These are phyloP conservation scores for Raddia distichophylla DNA, from an alignment of 176 grass and related monocot species.

Conservation along the genomic window DNA sequence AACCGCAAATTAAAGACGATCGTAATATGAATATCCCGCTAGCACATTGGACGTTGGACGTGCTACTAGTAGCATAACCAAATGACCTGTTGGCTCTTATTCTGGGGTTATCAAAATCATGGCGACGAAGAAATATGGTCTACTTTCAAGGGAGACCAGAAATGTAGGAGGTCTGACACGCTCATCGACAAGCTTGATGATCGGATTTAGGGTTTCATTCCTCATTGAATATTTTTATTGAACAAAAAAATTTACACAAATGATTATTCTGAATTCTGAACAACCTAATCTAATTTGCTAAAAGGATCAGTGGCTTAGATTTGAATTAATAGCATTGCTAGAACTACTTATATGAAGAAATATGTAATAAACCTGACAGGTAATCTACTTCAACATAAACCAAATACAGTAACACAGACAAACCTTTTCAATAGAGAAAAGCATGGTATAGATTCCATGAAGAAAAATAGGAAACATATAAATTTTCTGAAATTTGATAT, in stretches of 20 bases:
- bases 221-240: conserved; percentile 2
- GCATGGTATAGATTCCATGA: not conserved
- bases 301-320: not conserved
- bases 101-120: too few relatives aligned
- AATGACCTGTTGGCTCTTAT: too few relatives aligned
- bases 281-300: not conserved
- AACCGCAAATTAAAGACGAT: too few relatives aligned
- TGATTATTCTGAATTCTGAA: not conserved
- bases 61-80: too few relatives aligned
- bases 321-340: not conserved
- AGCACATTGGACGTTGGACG: too few relatives aligned
- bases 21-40: too few relatives aligned
- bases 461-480: not conserved
- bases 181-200: conserved; percentile 42
- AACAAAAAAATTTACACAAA: not conserved
- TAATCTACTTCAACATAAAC: not conserved
- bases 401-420: not conserved
- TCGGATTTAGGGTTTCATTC: conserved; percentile 4
- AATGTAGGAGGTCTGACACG: not conserved
- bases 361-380: not conserved
- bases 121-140: too few relatives aligned
- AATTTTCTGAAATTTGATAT: not conserved
- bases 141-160: too few relatives aligned
- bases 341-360: not conserved
- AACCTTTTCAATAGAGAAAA: not conserved